phyloP scores from a whole-genome alignment of 192 early-diverging fungal genomes.

The Haplosporangium gracile region DNA sequence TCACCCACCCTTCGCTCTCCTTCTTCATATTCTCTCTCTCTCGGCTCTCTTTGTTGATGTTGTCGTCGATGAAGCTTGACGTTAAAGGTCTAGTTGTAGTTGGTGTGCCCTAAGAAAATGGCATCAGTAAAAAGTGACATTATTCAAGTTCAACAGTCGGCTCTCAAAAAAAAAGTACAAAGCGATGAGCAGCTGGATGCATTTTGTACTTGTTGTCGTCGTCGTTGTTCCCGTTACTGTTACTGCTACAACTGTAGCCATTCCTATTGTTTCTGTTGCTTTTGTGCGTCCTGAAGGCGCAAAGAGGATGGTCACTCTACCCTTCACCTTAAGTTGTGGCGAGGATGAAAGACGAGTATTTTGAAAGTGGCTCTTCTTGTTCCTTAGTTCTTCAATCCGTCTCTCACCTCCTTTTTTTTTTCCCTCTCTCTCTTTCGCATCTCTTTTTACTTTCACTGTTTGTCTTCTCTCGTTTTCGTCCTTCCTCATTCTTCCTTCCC shows the following conservation, averaged over 20 bases:
- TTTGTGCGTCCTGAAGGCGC: background rate
- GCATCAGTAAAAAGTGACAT: background rate
- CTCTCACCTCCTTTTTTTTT: background rate
- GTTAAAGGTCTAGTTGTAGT: too few species aligned
- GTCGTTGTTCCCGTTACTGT: background rate
- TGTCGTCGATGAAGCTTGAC: background rate
- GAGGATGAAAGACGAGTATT: background rate
- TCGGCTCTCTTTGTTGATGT: slow-evolving; percentile 6
- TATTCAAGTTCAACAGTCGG: background rate
- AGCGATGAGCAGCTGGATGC: background rate
- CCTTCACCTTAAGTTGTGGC: background rate
- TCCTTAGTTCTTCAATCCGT: background rate
- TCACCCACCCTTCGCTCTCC: background rate
- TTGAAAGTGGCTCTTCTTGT: background rate
- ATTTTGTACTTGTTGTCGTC: background rate
- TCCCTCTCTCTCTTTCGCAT: background rate
- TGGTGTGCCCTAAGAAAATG: background rate
- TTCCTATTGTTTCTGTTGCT: background rate
- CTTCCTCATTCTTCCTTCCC: background rate
- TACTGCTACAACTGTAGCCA: background rate
- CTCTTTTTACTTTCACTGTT: background rate
- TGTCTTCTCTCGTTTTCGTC: background rate
- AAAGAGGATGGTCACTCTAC: background rate
- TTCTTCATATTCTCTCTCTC: background rate
- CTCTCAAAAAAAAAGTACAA: background rate